phyloP scores from a whole-genome alignment of 2,329 filamentous ascomycete genomes.

The Diaporthe citri region DNA sequence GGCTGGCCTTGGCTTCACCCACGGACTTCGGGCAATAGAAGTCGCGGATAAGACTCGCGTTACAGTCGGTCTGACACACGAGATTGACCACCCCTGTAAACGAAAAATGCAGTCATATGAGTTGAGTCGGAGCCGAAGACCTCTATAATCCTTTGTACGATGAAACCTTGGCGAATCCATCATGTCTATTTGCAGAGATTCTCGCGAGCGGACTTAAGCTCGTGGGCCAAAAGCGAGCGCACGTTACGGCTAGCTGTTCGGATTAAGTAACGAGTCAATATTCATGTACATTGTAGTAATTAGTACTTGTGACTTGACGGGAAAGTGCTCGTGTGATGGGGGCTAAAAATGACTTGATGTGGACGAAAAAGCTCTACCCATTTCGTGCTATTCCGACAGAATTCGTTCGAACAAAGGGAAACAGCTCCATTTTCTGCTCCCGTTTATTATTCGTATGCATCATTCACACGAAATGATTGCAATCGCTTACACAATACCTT shows the following conservation, averaged over 20 bases:
- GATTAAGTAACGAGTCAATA: neutral
- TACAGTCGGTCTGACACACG: neutral
- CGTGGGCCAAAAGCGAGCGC: neutral
- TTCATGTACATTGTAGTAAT: neutral
- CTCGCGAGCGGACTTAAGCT: neutral
- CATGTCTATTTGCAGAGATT: neutral
- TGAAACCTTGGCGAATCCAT: neutral
- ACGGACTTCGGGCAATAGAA: slow-evolving; percentile 13
- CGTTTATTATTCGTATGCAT: neutral
- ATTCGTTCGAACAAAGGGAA: too few relatives aligned
- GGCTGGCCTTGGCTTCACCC: neutral
- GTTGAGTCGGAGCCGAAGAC: neutral
- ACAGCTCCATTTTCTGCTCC: neutral
- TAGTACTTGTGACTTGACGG: neutral
- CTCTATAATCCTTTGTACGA: neutral
- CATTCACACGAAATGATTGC: neutral
- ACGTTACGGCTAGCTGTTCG: neutral
- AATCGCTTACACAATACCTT: too few relatives aligned
- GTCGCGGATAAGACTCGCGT: neutral
- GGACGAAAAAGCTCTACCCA: neutral
- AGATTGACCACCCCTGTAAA: neutral
- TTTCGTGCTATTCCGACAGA: neutral
- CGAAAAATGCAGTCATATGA: neutral
- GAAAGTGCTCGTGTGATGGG: neutral
- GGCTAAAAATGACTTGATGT: neutral